Evolutionary conservation across 75 land plant species (phyloP), one percentile per base, ranked within the genome.

Genomic region (Selaginella tamariscina): DNA sequence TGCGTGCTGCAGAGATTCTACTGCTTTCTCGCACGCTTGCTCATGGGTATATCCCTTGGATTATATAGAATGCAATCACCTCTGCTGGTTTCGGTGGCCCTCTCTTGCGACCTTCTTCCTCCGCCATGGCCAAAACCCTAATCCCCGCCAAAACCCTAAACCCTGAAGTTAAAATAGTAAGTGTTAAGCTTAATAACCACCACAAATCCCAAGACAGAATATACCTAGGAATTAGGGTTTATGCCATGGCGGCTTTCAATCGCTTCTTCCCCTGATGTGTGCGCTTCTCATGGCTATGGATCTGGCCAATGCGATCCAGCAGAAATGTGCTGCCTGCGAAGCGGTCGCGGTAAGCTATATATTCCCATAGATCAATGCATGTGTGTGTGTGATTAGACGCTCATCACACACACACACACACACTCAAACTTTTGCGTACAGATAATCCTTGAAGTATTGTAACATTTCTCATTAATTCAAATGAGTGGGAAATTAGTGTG

Each of bases 271-370:
- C 15, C 49, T 39, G 15, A 15, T 39, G 11, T 5, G 49, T 5
- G 15, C 15, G 11, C 49, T 39, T 5, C 49, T 39, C 49, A 15
- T 39, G 5, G 11, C 15, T 39, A 5, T 15, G 15, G 15, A 5
- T 5, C 49, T 39, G 49, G 15, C 15, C 49, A 15, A 39, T 5
- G 49, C 49, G 5, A 39, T 39, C 49, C 49, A 39, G 5, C 49
- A 72, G 55, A 72, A 66, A 49, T 72, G 73, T 70, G 8, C 69
- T 20, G 73, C 73, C 29, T 72, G 73, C 70, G 24, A 72, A 33
- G 73, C 70, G 32, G 73, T 72, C 28, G 73, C 73, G 65, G 73
- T 72, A 33, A 65, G 71, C 24, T 22, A 2, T 54, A 29, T 20
- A 32, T 32, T 32, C 18, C n/a, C 1, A 8, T 21, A 24, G 30